These are phyloP conservation scores for Sanguinoderma infundibulare DNA, from an alignment of 1,284 basidiomycete genomes.

Conservation along the genomic window DNA sequence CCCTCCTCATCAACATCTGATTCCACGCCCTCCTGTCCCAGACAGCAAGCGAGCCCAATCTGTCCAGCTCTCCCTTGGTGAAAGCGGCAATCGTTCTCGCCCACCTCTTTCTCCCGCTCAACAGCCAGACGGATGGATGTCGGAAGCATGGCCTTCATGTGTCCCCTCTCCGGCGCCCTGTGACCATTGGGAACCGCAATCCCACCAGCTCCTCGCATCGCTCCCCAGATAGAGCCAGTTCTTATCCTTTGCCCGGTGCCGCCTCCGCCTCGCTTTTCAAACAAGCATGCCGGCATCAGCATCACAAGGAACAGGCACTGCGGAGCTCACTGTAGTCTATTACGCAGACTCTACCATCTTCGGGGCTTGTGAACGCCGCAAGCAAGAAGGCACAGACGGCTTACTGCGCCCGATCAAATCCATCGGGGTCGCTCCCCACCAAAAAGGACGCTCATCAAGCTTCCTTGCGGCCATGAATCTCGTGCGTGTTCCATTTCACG, in stretches of 20 bases:
- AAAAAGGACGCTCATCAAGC: no score
- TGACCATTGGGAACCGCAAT: not conserved
- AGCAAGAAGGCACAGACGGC: no score
- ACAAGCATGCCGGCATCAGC: not conserved
- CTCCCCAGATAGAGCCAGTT: not conserved
- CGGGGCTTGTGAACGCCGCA: not conserved
- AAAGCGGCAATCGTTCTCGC: not conserved
- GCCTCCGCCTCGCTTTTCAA: not conserved
- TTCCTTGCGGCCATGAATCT: no score
- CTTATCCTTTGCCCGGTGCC: not conserved
- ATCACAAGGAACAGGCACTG: not conserved
- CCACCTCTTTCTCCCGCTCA: not conserved
- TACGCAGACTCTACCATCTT: not conserved
- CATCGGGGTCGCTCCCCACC: no score
- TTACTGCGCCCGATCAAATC: no score
- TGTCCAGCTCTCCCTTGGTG: not conserved
- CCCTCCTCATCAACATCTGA: slow-evolving; percentile 17
- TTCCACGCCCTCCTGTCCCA: not conserved
- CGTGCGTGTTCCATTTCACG: not conserved
- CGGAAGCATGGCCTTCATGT: not conserved
- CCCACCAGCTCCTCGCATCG: not conserved
- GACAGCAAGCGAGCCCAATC: not conserved
- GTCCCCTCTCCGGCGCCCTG: not conserved
- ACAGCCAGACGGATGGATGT: not conserved
- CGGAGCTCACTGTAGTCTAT: not conserved